Conservation (phyloP, 2,329 filamentous ascomycete genomes). For the Colletotrichum liaoningense region DNA sequence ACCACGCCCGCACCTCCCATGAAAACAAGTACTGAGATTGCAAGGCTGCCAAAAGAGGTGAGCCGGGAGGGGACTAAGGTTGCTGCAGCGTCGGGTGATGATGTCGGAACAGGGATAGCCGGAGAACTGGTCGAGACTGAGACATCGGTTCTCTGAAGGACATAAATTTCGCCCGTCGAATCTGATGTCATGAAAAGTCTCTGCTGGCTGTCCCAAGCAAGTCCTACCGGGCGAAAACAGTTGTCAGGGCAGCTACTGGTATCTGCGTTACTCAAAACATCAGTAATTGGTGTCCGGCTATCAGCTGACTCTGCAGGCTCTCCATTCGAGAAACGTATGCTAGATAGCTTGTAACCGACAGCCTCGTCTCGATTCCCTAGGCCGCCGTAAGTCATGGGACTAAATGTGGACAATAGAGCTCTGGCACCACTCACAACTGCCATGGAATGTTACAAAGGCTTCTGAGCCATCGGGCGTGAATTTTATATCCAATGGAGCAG, state of each 20-base stretch:
- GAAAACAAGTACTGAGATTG: not conserved
- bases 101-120: not conserved
- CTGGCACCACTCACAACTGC: constrained; percentile 62
- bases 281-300: constrained; percentile 59
- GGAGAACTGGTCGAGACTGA: not conserved
- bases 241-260: constrained; percentile 55
- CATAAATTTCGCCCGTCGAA: constrained; percentile 65
- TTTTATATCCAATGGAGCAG: constrained; percentile 73
- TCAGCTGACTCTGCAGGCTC: constrained; percentile 49
- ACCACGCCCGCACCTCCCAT: not conserved
- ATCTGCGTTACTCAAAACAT: constrained; percentile 67
- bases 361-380: constrained; percentile 54
- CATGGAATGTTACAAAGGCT: constrained; percentile 73
- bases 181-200: constrained; percentile 66
- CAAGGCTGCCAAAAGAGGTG: not conserved
- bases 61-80: not conserved
- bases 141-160: constrained; percentile 42
- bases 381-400: not conserved
- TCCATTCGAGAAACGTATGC: constrained; percentile 54
- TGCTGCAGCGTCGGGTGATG: not conserved
- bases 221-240: constrained; percentile 66
- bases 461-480: constrained; percentile 66
- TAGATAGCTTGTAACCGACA: constrained; percentile 58
- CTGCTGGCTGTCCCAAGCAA: constrained; percentile 52
- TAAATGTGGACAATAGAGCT: constrained; percentile 6